Evolutionary conservation across 768 basidiomycete genomes (phyloP), one percentile per base, ranked within the genome.

Genomic region (Mycena indigotica): DNA sequence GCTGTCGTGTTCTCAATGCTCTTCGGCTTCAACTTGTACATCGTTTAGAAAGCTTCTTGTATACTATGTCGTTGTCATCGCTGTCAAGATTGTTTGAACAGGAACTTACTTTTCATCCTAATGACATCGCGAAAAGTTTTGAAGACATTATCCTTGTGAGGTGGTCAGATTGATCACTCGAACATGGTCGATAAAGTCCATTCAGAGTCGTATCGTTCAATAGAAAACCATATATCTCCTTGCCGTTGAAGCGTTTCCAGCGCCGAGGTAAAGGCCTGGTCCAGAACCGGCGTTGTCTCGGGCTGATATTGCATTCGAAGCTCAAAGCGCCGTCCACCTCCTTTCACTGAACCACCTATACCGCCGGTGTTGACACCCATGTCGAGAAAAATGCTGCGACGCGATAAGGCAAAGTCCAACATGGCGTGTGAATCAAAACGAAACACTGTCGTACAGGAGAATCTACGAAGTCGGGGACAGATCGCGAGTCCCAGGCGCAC

Each of bases 381-480:
- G n/a, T n/a, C n/a, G n/a, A n/a, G n/a, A n/a, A n/a, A n/a, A n/a
- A n/a, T 17, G 32, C 32, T 17, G 32, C 32, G 23, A 15, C 50
- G 56, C 26, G 50, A 44, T 8, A 26, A 5, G 10, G 49, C 30
- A 15, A 52, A 28, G 23, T 57, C 26, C 32, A 52, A 17, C 23
- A 52, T 35, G 21, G 21, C 26, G 32, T 53, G 28, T 2, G 23
- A 4, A 25, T 29, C 28, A 25, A 57, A 57, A 2, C 13, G 44
- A 40, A 57, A 46, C 24, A 52, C 41, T 19, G 50, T 45, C 2
- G 51, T 21, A 16, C 41, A 48, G 16, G 4, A 23, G 25, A 52
- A 19, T 6, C 45, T 39, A 12, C 40, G 50, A 23, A 57, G 56
- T 26, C 12, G 56, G 56, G 21, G 39, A 16, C 8, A 57, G 49